Base-by-base conservation (phyloP, 345 rosid genomes). In the Pugionium dolabratum region DNA sequence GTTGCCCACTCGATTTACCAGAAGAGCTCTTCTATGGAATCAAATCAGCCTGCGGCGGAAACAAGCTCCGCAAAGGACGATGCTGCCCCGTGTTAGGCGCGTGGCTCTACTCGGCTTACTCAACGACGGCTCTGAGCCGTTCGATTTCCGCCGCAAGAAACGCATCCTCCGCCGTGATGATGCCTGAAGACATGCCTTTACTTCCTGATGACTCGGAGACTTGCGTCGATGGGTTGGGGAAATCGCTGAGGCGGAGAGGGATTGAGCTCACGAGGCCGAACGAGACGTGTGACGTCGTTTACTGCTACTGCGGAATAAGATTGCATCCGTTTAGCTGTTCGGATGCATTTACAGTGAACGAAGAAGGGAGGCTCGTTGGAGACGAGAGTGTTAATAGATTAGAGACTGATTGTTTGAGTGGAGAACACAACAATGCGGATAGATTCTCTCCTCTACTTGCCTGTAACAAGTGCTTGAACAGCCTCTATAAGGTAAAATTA, bases 161-260 rank as follows among this genome's bases (percentile, higher is more conserved):
- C 18, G 18, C 18, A 18, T 18, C 18, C 18, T 18, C 18, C 18
- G 18, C 18, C 18, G 18, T 18, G 8, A 63, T 41, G 1, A 39
- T 72, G 4, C 76, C 2, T 59, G 84, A 86, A 41, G 91, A 93
- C 62, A 65, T 85, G 84, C 98, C 98, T 6, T 44, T 88, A 71
- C 85, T 93, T 28, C 98, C 98, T 0, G 97, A 90, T 35, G 98
- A 93, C 66, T 90, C 98, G 29, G 98, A 93, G 79, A 86, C 96
- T 5, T 93, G 98, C 70, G 90, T 88, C n/a, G 94, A 88, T 27
- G 86, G 72, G 9, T 52, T 91, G 31, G 96, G 85, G 69, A 86
- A 83, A 42, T 86, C 86, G 7, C 42, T 93, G 79, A 85, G 69
- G 18, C 78, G 75, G 67, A 84, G 73, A 76, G 98, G 97, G 36